These are phyloP conservation scores for Alternaria conjuncta DNA, from an alignment of 2,329 filamentous ascomycete species.

Conservation along the genomic window DNA sequence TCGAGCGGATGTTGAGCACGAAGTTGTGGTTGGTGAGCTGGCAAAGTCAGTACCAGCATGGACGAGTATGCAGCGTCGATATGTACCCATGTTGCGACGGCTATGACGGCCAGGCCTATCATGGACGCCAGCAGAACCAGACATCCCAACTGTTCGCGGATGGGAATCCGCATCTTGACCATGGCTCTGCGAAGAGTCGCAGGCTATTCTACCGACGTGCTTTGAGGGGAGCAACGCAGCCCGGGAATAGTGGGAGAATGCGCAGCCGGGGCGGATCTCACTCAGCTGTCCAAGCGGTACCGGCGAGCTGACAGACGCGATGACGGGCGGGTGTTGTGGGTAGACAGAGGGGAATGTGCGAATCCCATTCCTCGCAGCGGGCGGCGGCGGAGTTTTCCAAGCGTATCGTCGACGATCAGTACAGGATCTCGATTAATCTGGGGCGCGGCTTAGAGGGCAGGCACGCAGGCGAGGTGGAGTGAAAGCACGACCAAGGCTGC, in stretches of 20 bases:
- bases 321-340: conserved; percentile 6
- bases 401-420: conserved; percentile 4
- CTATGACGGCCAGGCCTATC: conserved; percentile 76
- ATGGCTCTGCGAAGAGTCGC: conserved; percentile 21
- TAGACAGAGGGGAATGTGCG: conserved; percentile 13
- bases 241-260: background rate
- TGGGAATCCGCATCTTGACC: conserved; percentile 78
- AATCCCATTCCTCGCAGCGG: conserved; percentile 37
- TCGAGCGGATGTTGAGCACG: conserved; percentile 63
- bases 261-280: background rate
- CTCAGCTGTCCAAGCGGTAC: background rate
- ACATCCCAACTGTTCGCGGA: conserved; percentile 83
- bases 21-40: conserved; percentile 67
- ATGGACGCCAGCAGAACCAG: conserved; percentile 79
- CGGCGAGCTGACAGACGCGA: conserved; percentile 24
- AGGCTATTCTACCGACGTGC: background rate
- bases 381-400: background rate
- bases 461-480: conserved; percentile 13
- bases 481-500: conserved; percentile 20
- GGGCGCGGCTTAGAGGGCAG: conserved; percentile 10
- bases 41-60: conserved; percentile 11
- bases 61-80: background rate
- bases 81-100: conserved; percentile 71
- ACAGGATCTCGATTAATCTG: conserved; percentile 6
- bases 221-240: conserved; percentile 10